These are phyloP conservation scores for Amanita muscaria DNA, from an alignment of 768 basidiomycete genomes.

Conservation along the genomic window DNA sequence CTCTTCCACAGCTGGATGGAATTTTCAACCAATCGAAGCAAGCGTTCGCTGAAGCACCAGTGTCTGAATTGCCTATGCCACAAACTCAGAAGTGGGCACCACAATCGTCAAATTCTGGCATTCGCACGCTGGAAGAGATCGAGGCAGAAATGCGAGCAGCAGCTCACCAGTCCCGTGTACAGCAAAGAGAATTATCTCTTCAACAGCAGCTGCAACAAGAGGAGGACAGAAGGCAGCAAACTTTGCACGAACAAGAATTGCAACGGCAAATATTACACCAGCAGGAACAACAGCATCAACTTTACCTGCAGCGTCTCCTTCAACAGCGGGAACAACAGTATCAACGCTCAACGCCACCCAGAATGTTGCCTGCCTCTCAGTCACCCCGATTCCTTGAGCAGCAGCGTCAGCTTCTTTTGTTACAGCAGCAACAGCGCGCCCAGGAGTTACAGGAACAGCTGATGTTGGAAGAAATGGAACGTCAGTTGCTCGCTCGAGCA, in stretches of 20 bases:
- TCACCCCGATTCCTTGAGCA: slow-evolving; percentile 77
- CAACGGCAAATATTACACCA: slow-evolving; percentile 26
- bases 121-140: slow-evolving; percentile 70
- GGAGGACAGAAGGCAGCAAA: slow-evolving; percentile 7
- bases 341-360: slow-evolving; percentile 58
- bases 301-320: slow-evolving; percentile 35
- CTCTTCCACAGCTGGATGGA: slow-evolving; percentile 50
- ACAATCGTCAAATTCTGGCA: slow-evolving; percentile 26
- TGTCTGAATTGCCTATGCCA: no score
- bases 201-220: slow-evolving; percentile 30
- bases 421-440: slow-evolving; percentile 58
- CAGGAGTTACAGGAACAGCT: slow-evolving; percentile 59
- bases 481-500: slow-evolving; percentile 43
- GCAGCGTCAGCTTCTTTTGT: slow-evolving; percentile 57
- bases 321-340: slow-evolving; percentile 46
- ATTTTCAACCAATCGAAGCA: slow-evolving; percentile 23
- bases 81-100: no score
- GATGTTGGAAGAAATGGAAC: slow-evolving; percentile 56
- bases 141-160: slow-evolving; percentile 76
- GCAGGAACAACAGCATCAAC: slow-evolving; percentile 35
- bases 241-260: slow-evolving; percentile 27
- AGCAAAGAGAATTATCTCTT: slow-evolving; percentile 17
- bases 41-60: slow-evolving; percentile 23
- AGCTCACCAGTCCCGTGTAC: slow-evolving; percentile 33
- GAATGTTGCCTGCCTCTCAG: slow-evolving; percentile 65